These are phyloP conservation scores for Alternaria solani DNA, from an alignment of 2,329 filamentous ascomycete species.

Conservation along the genomic window DNA sequence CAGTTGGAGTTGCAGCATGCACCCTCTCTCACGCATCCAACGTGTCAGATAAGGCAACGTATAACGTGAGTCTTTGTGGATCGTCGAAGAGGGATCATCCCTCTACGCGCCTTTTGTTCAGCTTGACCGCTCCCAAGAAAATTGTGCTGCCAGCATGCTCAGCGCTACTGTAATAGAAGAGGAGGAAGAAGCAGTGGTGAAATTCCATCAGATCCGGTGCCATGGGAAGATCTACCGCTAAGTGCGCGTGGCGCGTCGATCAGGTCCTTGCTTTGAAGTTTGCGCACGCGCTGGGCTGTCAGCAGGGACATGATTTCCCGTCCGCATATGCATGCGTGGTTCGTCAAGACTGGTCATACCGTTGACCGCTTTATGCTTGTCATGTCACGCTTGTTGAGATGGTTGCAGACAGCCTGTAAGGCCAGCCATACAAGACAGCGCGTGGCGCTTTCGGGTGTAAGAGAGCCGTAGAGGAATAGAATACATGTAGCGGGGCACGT, in stretches of 20 bases:
- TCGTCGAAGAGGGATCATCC: neutral
- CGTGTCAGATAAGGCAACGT: constrained; percentile 29
- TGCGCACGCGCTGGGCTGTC: neutral
- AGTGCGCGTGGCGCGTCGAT: constrained; percentile 21
- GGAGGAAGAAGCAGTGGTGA: neutral
- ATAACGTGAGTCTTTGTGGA: neutral
- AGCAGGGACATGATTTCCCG: neutral
- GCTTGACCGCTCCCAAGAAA: neutral
- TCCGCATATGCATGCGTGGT: neutral
- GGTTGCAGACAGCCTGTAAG: neutral
- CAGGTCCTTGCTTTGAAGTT: constrained; percentile 6
- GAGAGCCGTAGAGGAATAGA: neutral
- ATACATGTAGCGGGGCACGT: neutral
- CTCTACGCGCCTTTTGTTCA: neutral
- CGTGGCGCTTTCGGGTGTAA: neutral
- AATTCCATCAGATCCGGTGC: constrained; percentile 14
- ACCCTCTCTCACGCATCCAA: constrained; percentile 22
- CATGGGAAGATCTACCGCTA: constrained; percentile 23
- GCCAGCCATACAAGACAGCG: neutral
- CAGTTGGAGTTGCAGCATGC: constrained; percentile 34
- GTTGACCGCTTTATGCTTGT: constrained; percentile 1
- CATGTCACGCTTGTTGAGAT: neutral
- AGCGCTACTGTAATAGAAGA: neutral
- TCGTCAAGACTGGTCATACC: neutral
- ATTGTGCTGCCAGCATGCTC: neutral